Base-by-base conservation (phyloP, 176 grass and related monocot species). In the Elymus sibiricus region DNA sequence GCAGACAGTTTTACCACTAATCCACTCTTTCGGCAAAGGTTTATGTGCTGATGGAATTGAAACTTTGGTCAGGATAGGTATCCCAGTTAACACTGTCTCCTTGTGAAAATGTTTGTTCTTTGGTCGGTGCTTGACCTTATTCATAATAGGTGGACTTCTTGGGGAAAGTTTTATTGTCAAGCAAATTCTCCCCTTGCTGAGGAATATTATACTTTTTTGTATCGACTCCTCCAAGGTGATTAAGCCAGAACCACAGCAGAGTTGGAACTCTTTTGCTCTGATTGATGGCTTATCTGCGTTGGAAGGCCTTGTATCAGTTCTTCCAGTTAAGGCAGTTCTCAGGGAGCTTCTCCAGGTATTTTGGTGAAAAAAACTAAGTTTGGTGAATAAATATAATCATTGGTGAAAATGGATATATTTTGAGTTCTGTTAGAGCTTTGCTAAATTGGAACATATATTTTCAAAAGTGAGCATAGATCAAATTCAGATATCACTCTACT, bases 1-100 rank as follows among this genome's bases (percentile, higher is more conserved):
- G 17, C 91, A 95, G 93, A 95, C 93, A 62, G 34, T 98, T 90
- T 84, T 98, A 79, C 93, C 93, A 38, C 70, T 98, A 87, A 76
- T 98, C 84, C 86, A 95, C 70, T 94, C 73, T 80, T 98, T 98
- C 12, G 96, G 96, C 74, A 98, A 98, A 91, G 96, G 93, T 66
- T 86, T 98, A 68, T 95, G 72, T 81, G 82, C 86, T 61, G 96
- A 98, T 86, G 96, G 96, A 82, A 98, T 91, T 28, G 90, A 93
- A 80, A 90, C 96, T 59, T 79, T 98, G 86, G 89, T 98, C 86
- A 93, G 96, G 89, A 98, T 98, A 78, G 96, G 96, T 98, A 98
- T 74, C 79, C 66, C 39, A 81, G 49, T 63, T 82, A 80, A 63
- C 72, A 49, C 42, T 74, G 53, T 83, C 42, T 76, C 7, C 12